Percentiles rank a stretch among this genome's conserved stretches.
Conservation (phyloP, 139 green algal genomes). For the Diplosphaera chodatii region DNA sequence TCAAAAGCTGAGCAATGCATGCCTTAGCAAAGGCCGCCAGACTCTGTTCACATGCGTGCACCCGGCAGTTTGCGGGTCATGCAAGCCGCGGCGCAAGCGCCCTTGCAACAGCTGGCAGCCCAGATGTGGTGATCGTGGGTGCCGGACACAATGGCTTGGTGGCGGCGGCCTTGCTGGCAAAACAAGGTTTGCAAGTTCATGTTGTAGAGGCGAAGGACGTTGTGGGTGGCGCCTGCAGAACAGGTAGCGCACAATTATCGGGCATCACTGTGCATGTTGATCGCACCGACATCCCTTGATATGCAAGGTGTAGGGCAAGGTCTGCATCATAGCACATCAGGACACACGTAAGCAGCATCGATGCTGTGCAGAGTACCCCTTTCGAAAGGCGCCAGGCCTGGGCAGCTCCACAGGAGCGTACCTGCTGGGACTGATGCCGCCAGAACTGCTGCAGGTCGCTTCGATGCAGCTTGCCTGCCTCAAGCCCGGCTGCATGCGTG, state of each 20-base stretch:
- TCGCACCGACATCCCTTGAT: no score
- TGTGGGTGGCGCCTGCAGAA: slow-evolving; percentile 51
- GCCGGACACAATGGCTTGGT: slow-evolving; percentile 55
- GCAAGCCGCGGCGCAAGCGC: no score
- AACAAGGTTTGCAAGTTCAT: slow-evolving; percentile 32
- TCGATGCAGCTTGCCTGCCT: not conserved
- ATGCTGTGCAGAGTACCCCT: slow-evolving; percentile 47
- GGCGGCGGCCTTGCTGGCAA: slow-evolving; percentile 41
- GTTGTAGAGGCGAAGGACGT: slow-evolving; percentile 37
- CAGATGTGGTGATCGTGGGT: slow-evolving; percentile 37
- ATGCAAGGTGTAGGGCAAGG: no score
- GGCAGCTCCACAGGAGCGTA: slow-evolving; percentile 52
- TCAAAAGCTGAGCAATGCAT: no score
- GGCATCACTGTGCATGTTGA: no score
- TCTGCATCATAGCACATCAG: no score
- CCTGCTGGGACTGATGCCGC: slow-evolving; percentile 55
- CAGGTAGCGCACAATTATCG: slow-evolving; percentile 1
- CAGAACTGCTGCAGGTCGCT: slow-evolving; percentile 38
- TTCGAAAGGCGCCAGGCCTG: slow-evolving; percentile 43
- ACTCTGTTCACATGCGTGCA: no score
- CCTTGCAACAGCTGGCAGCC: not conserved
- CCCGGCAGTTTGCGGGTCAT: no score
- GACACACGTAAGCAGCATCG: no score
- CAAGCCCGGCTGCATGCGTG: no score
- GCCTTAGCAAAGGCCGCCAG: no score